Percentiles rank a stretch among this genome's conserved stretches.
phyloP scores from a whole-genome alignment of 139 green algal genomes.

The Nannochloris sp. region DNA sequence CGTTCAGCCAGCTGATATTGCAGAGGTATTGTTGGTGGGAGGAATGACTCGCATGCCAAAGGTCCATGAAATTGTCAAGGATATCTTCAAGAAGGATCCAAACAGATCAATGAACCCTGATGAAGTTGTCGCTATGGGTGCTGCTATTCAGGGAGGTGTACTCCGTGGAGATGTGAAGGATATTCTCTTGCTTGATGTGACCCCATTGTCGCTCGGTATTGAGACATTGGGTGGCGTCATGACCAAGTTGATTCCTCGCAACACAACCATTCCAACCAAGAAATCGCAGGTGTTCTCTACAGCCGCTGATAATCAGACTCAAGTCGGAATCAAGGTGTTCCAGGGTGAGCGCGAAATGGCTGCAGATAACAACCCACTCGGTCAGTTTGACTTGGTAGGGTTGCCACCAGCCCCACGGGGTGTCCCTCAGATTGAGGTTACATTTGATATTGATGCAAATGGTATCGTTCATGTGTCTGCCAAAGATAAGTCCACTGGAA shows the following conservation, averaged over 20 bases:
- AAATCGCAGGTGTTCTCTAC: conserved; percentile 94
- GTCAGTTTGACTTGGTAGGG: conserved; percentile 96
- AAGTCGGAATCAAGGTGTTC: conserved; percentile 99
- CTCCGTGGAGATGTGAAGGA: conserved; percentile 92
- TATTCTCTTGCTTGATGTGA: conserved; percentile 99
- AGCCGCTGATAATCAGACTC: conserved; percentile 91
- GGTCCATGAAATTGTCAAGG: conserved; percentile 79
- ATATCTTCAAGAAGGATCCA: conserved; percentile 87
- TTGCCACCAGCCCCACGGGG: conserved; percentile 90
- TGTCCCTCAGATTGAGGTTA: conserved; percentile 94
- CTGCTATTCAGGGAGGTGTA: conserved; percentile 94
- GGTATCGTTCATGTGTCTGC: conserved; percentile 90
- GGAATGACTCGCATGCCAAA: conserved; percentile 98
- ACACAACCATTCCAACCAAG: conserved; percentile 99
- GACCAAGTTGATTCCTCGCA: conserved; percentile 95
- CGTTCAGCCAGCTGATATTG: conserved; percentile 76
- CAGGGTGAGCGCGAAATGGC: conserved; percentile 99
- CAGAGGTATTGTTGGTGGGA: conserved; percentile 96
- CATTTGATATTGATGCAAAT: conserved; percentile 96
- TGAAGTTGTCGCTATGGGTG: conserved; percentile 95
- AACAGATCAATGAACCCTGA: conserved; percentile 93
- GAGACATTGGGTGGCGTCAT: conserved; percentile 99
- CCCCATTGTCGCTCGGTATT: conserved; percentile 90
- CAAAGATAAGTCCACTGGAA: conserved; percentile 88
- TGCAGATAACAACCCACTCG: conserved; percentile 96